phyloP scores from a whole-genome alignment of 257 asterid species.

The Rhazya stricta region DNA sequence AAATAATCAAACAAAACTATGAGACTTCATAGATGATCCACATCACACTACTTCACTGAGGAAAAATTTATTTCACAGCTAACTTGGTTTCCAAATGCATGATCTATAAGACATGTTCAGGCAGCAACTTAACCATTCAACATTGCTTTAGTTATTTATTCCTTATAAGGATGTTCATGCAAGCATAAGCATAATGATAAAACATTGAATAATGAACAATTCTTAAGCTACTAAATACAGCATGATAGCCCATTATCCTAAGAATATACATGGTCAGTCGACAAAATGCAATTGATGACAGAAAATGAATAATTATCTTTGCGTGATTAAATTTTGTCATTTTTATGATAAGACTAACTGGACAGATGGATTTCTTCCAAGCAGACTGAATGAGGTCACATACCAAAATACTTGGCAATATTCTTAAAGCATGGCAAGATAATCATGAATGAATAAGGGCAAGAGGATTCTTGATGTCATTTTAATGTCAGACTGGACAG shows the following conservation, averaged over 20 bases:
- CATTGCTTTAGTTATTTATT: neutral
- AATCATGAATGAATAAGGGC: too few species aligned
- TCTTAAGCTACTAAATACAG: neutral
- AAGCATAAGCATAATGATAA: neutral
- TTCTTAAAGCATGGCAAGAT: neutral
- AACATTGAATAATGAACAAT: neutral
- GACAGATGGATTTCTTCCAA: neutral
- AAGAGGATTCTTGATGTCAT: too few species aligned
- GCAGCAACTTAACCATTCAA: neutral
- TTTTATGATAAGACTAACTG: neutral
- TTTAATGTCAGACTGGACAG: neutral
- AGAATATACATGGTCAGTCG: neutral
- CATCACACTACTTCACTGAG: neutral
- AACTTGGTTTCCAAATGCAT: neutral
- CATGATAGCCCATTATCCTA: neutral
- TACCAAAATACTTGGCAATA: neutral
- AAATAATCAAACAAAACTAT: neutral
- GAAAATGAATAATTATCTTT: too few species aligned
- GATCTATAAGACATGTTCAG: neutral
- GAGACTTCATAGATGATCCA: neutral
- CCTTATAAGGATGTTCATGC: neutral
- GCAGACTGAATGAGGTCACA: neutral
- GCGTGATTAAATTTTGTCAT: neutral
- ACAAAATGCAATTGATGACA: neutral
- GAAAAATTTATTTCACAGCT: neutral